Evolutionary conservation across 768 basidiomycete species (phyloP), one percentile per base, ranked within the genome.

Genomic region (Lactarius sanguifluus): DNA sequence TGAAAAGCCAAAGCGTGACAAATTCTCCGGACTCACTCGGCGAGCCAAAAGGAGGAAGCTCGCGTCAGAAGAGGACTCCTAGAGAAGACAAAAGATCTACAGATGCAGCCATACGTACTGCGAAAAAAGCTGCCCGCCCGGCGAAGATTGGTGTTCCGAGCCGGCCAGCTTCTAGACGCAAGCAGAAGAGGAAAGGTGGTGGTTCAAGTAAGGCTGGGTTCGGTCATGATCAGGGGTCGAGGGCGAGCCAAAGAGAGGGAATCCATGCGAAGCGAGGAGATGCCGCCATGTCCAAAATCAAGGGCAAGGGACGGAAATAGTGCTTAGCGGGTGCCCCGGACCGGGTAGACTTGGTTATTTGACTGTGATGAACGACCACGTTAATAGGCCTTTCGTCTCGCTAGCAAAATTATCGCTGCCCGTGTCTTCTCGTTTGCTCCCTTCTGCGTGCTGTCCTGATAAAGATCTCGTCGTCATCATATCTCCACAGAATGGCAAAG

Each of bases 1-100:
- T 40, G 58, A 38, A 55, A 73, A 92, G 90, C 86, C 86, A 20
- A 90, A 89, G 75, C 83, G 90, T 70, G 90, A 92, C 71, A 89
- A 88, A 69, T 84, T 86, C 67, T 81, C 90, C 8, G 96, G 95
- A 12, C 82, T 98, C 13, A 89, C 94, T n/a, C 86, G 96, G 66
- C 88, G 83, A 73, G 86, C 83, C 59, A 98, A 97, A 75, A 83
- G 96, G 65, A 83, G 94, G 72, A 97, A 95, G 78, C 81, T 96
- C 79, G 89, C 90, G 8, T 81, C 85, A 76, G 91, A 95, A 73
- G 87, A 89, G 69, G 93, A 96, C 69, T 84, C 86, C 86, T 59
- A 86, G 87, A 5, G 84, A 82, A 18, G 85, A 87, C 62, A 78
- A 75, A 40, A 82, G 80, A 28, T 79, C 82, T 10, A 77, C 90